Evolutionary conservation across 208 protist species (phyloP).

Genomic region (Zelonia costaricensis): DNA sequence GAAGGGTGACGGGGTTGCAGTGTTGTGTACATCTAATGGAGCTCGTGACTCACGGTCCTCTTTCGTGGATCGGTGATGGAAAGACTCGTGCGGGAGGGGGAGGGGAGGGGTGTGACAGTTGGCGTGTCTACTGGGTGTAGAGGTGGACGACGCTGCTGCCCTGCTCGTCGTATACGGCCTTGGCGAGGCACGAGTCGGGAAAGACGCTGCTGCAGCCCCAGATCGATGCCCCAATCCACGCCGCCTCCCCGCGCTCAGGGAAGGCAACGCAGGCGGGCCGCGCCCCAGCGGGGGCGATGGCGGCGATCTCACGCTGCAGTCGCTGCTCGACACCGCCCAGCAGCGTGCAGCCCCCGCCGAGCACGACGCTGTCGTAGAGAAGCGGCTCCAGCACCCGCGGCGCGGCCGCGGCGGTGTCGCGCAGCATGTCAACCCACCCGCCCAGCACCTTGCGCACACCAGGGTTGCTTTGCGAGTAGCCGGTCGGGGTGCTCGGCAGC

Average conservation of each 20-base stretch:
- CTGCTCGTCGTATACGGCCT: conserved; percentile 85
- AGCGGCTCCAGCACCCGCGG: conserved; percentile 32
- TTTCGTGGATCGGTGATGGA: not conserved
- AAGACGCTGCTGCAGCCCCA: conserved; percentile 76
- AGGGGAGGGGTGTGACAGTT: no score
- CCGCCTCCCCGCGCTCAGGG: conserved; percentile 64
- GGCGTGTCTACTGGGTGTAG: conserved; percentile 41
- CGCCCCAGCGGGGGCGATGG: conserved; percentile 6
- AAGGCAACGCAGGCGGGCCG: conserved; percentile 71
- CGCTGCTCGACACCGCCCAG: conserved; percentile 74
- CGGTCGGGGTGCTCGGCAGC: conserved; percentile 38
- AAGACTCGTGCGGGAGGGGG: no score
- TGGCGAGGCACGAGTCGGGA: conserved; percentile 65
- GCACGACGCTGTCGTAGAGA: conserved; percentile 92
- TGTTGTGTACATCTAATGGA: no score
- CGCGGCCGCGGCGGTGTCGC: conserved; percentile 45
- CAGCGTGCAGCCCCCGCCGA: conserved; percentile 95
- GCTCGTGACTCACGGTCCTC: no score
- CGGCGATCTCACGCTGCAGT: conserved; percentile 70
- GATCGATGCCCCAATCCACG: conserved; percentile 90
- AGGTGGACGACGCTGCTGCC: conserved; percentile 68
- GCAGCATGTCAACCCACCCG: conserved; percentile 60
- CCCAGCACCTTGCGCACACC: conserved; percentile 4
- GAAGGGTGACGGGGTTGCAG: no score
- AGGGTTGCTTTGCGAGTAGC: conserved; percentile 45